These are phyloP conservation scores for Gossypium laxum DNA, from an alignment of 441 rosid species.

Conservation along the genomic window DNA sequence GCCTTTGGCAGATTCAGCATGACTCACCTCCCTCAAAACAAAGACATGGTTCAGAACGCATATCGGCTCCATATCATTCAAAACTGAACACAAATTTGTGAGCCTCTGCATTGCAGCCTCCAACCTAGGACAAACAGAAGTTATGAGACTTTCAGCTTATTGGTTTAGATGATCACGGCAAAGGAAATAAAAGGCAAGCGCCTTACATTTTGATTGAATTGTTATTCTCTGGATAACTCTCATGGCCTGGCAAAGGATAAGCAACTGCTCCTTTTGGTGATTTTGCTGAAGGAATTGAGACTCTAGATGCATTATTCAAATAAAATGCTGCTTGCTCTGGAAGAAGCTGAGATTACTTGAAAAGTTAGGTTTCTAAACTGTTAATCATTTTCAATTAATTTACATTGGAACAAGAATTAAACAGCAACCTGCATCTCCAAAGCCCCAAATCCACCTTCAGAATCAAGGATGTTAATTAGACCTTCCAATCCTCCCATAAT, in stretches of 20 bases:
- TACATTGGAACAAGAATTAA: conserved; percentile 16
- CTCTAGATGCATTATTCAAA: conserved; percentile 63
- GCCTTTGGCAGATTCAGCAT: background rate
- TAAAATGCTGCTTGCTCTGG: conserved; percentile 95
- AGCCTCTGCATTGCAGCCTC: conserved; percentile 99
- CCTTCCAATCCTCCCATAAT: conserved; percentile 99
- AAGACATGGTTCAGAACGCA: conserved; percentile 95
- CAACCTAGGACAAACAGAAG: conserved; percentile 51
- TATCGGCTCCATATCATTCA: conserved; percentile 98
- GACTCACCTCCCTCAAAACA: conserved; percentile 87
- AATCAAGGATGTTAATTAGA: conserved; percentile 92
- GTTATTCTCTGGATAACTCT: conserved; percentile 88
- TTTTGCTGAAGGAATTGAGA: conserved; percentile 55
- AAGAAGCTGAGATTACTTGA: conserved; percentile 62
- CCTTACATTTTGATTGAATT: conserved; percentile 82
- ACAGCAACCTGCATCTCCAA: conserved; percentile 76
- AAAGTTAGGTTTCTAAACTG: conserved; percentile 20
- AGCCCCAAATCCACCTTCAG: conserved; percentile 99
- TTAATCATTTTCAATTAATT: conserved; percentile 11
- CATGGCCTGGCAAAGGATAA: conserved; percentile 88
- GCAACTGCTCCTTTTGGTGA: conserved; percentile 66
- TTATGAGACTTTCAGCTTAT: conserved; percentile 7
- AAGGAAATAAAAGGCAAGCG: conserved; percentile 8
- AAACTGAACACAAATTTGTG: conserved; percentile 82
- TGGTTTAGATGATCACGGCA: conserved; percentile 8